Evolutionary conservation across 768 basidiomycete species (phyloP), one percentile per base, ranked within the genome.

Genomic region (Suillus clintonianus): DNA sequence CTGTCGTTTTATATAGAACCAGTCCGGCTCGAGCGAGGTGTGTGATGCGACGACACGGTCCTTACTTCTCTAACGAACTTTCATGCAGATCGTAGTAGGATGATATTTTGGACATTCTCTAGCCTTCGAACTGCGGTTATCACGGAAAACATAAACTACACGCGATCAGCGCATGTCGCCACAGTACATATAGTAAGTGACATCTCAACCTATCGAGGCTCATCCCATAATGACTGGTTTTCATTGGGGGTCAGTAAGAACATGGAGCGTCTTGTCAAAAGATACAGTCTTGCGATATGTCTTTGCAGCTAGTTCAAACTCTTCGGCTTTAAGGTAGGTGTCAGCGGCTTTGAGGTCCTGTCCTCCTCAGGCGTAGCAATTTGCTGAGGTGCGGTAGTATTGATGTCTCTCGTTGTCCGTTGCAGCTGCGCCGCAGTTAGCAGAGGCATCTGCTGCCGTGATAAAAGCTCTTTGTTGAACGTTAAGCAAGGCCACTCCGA

Each of bases 261-360:
- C 73, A 5, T 74, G 67, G 0, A 86, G 75, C 0, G 87, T 86
- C 51, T 86, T 79, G 51, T 85, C 84, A 53, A 89, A 88, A 39
- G 69, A 70, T 1, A 81, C 82, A 0, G 75, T 73, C 61, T 84
- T 80, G n/a, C 83, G 78, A 60, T 81, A 89, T 19, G 77, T 73
- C 59, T 76, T 74, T 1, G 83, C 83, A 1, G 84, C 81, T 3
- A 72, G 64, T 3, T 77, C 76, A 62, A 78, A 87, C 51, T 83
- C 79, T 32, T 76, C 68, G 1, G 82, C 84, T 0, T 73, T 61
- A 6, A 77, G 61, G 66, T 82, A 87, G 4, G 71, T 75, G 9
- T 77, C 59, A 0, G 84, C 87, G 2, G 87, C 89, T 53, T 69
- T 74, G 4, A 68, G 65, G 53, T 79, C 64, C 1, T 85, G 75